Percentiles rank a stretch among this genome's conserved stretches.
phyloP scores from a whole-genome alignment of 371 early-diverging fungal species.

The Smittium mucronatum region DNA sequence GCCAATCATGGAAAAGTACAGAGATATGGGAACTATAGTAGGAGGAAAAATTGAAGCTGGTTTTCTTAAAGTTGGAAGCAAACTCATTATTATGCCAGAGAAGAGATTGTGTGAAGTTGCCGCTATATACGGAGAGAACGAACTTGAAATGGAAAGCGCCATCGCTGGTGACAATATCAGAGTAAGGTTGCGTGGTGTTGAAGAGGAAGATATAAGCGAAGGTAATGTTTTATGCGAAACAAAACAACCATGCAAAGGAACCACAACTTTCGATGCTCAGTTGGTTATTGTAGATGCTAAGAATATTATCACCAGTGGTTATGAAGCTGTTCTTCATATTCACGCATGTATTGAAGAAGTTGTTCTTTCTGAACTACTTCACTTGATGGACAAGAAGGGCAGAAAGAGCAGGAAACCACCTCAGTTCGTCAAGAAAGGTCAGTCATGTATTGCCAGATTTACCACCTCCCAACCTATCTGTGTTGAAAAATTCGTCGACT shows the following conservation, averaged over 20 bases:
- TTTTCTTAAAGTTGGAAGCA: constrained; percentile 67
- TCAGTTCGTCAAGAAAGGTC: constrained; percentile 81
- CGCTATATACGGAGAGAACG: constrained; percentile 67
- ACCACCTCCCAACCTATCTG: constrained; percentile 62
- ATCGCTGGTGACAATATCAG: constrained; percentile 87
- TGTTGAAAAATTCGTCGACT: constrained; percentile 78
- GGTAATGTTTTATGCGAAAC: constrained; percentile 78
- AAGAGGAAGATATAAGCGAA: constrained; percentile 79
- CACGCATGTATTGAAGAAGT: constrained; percentile 84
- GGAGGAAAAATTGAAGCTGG: constrained; percentile 95
- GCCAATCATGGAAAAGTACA: constrained; percentile 87
- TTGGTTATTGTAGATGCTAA: constrained; percentile 82
- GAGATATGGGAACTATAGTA: constrained; percentile 93
- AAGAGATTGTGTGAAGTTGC: constrained; percentile 57
- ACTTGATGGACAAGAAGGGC: constrained; percentile 79
- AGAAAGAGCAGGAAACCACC: constrained; percentile 81
- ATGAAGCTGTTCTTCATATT: constrained; percentile 79
- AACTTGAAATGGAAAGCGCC: constrained; percentile 65
- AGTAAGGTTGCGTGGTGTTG: constrained; percentile 75
- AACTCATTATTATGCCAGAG: constrained; percentile 84
- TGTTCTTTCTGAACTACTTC: constrained; percentile 59
- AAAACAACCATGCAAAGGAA: constrained; percentile 62
- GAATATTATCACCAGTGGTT: constrained; percentile 91
- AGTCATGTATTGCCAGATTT: constrained; percentile 49
- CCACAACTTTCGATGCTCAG: constrained; percentile 72